Conservation (phyloP, 345 rosid genomes). For the Salix arbutifolia region DNA sequence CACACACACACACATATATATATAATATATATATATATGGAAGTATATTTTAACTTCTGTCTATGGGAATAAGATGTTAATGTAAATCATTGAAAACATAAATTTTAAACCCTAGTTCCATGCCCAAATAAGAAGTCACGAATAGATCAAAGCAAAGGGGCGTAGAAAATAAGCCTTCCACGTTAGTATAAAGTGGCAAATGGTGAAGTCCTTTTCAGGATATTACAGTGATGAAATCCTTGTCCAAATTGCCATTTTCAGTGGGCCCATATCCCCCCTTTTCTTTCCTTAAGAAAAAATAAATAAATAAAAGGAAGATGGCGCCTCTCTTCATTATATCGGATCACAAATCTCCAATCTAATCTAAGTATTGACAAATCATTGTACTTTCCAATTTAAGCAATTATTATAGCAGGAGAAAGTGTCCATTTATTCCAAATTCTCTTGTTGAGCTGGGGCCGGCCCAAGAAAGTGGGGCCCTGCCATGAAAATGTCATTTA, state of each 20-base stretch:
- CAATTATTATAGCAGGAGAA: not conserved
- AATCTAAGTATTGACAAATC: too few relatives aligned
- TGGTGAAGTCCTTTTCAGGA: slow-evolving; percentile 2
- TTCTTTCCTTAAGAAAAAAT: not conserved
- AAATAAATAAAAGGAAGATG: not conserved
- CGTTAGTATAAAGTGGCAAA: not conserved
- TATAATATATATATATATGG: too few relatives aligned
- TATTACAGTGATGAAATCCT: not conserved
- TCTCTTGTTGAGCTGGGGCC: slow-evolving; percentile 31
- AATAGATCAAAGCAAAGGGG: not conserved
- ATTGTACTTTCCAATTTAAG: too few relatives aligned
- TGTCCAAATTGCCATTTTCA: not conserved
- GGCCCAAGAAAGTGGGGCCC: slow-evolving; percentile 35
- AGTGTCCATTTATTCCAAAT: not conserved
- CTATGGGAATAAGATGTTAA: too few relatives aligned
- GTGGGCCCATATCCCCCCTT: not conserved
- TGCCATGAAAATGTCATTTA: slow-evolving; percentile 25
- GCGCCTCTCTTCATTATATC: not conserved
- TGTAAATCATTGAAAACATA: too few relatives aligned
- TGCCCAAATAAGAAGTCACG: too few relatives aligned
- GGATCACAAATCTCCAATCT: not conserved
- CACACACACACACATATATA: too few relatives aligned
- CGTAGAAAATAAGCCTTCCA: not conserved
- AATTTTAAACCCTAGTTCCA: too few relatives aligned
- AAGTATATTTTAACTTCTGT: too few relatives aligned